phyloP scores from a whole-genome alignment of 495 filamentous ascomycete genomes.

The Xylaria sp. region DNA sequence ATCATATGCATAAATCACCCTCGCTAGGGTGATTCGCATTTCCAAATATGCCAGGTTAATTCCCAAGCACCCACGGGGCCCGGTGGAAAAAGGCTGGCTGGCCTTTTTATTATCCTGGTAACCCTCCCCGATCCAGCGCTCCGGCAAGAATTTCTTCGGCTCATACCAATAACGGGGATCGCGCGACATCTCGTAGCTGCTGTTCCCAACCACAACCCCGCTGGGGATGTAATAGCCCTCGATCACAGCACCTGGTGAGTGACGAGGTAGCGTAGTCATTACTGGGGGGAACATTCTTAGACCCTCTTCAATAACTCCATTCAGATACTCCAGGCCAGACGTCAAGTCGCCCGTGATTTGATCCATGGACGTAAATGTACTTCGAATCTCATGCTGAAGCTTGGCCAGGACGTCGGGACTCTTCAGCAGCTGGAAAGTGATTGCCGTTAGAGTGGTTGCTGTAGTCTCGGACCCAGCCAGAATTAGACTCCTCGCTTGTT shows the following conservation, averaged over 20 bases:
- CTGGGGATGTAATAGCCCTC: constrained; percentile 33
- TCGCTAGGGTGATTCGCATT: background rate
- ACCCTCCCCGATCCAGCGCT: constrained; percentile 38
- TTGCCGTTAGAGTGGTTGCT: background rate
- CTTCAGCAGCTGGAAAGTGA: background rate
- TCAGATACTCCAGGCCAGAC: too few relatives aligned
- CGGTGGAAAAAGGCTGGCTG: constrained; percentile 33
- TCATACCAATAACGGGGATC: too few relatives aligned
- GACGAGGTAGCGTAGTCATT: constrained; percentile 22
- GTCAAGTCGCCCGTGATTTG: too few relatives aligned
- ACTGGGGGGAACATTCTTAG: too few relatives aligned
- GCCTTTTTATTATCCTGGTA: constrained; percentile 41
- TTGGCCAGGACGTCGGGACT: constrained; percentile 29
- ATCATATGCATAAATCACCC: background rate
- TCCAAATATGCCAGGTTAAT: background rate
- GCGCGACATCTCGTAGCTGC: constrained; percentile 37
- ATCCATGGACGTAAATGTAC: background rate
- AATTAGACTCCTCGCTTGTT: background rate
- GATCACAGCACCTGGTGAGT: constrained; percentile 31
- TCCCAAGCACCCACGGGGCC: constrained; percentile 2
- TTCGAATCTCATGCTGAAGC: constrained; percentile 39
- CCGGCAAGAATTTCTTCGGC: constrained; percentile 33
- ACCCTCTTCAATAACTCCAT: too few relatives aligned
- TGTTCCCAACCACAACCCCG: constrained; percentile 43
- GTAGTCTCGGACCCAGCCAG: background rate